Conservation (phyloP, 75 land plant genomes). For the Pseudotsuga menziesii region DNA sequence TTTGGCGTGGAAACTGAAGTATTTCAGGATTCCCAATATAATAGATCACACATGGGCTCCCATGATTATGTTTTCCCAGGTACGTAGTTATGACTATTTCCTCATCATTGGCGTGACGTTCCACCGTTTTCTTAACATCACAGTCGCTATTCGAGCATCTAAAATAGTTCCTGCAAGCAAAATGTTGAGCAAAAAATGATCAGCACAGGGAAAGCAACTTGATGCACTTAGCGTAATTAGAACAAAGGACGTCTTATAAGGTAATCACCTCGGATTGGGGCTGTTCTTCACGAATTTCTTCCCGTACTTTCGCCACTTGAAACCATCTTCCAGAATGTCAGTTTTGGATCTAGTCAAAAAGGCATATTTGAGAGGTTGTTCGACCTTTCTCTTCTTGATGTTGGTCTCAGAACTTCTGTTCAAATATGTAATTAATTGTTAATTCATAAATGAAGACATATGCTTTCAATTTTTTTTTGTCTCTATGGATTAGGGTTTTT, state of each 20-base stretch:
- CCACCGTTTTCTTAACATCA: conserved; percentile 72
- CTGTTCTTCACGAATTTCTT: conserved; percentile 67
- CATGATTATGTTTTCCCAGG: conserved; percentile 60
- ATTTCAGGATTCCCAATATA: background rate
- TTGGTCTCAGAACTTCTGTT: background rate
- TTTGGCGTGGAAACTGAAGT: background rate
- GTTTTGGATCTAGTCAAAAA: conserved; percentile 45
- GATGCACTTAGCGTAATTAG: too few relatives aligned
- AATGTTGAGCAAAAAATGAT: background rate
- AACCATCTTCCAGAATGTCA: conserved; percentile 61
- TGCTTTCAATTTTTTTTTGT: too few relatives aligned
- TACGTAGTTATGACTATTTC: conserved; percentile 68
- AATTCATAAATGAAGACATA: too few relatives aligned
- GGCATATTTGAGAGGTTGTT: conserved; percentile 15
- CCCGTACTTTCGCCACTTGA: conserved; percentile 73
- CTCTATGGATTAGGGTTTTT: too few relatives aligned
- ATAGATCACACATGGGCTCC: conserved; percentile 27
- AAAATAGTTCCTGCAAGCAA: conserved; percentile 50
- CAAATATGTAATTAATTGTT: background rate
- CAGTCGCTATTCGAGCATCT: conserved; percentile 48
- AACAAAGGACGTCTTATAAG: too few relatives aligned
- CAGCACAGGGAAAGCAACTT: too few relatives aligned
- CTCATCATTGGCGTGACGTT: conserved; percentile 46
- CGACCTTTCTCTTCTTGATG: background rate
- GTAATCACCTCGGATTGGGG: conserved; percentile 58